Conservation (phyloP, 371 early-diverging fungal species). For the Lichtheimia hyalospora region DNA sequence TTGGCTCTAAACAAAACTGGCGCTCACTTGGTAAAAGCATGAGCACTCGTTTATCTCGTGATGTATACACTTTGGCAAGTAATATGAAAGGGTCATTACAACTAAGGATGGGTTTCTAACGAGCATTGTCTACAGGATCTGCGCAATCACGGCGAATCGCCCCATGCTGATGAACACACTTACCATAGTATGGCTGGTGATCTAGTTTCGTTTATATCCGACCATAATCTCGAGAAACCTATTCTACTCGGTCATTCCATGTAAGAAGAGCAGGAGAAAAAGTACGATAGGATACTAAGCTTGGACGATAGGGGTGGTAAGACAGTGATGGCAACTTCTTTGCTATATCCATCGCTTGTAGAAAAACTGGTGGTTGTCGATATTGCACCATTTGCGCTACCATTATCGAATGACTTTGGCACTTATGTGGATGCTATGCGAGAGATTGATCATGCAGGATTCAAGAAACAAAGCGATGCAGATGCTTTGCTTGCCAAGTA, state of each 20-base stretch:
- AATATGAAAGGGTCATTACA: background rate
- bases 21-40: slow-evolving; percentile 78
- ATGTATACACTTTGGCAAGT: slow-evolving; percentile 65
- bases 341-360: slow-evolving; percentile 54
- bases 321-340: slow-evolving; percentile 81
- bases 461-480: slow-evolving; percentile 68
- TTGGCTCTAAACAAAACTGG: slow-evolving; percentile 96
- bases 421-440: slow-evolving; percentile 68
- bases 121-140: slow-evolving; percentile 62
- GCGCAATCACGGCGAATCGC: slow-evolving; percentile 93
- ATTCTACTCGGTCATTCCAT: slow-evolving; percentile 90
- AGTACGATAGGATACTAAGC: background rate
- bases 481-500: slow-evolving; percentile 66
- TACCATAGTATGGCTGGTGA: slow-evolving; percentile 83
- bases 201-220: slow-evolving; percentile 60
- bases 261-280: slow-evolving; percentile 28
- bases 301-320: slow-evolving; percentile 77
- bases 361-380: slow-evolving; percentile 84
- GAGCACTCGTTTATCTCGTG: slow-evolving; percentile 54
- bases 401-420: slow-evolving; percentile 56
- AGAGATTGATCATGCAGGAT: slow-evolving; percentile 57
- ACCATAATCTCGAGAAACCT: slow-evolving; percentile 52
- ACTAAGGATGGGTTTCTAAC: no score
- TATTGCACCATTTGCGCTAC: slow-evolving; percentile 70
- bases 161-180: slow-evolving; percentile 66